Percentiles rank a stretch among this genome's conserved stretches.
Evolutionary conservation across 2,329 filamentous ascomycete genomes (phyloP).

Genomic region (Colletotrichum trifolii): DNA sequence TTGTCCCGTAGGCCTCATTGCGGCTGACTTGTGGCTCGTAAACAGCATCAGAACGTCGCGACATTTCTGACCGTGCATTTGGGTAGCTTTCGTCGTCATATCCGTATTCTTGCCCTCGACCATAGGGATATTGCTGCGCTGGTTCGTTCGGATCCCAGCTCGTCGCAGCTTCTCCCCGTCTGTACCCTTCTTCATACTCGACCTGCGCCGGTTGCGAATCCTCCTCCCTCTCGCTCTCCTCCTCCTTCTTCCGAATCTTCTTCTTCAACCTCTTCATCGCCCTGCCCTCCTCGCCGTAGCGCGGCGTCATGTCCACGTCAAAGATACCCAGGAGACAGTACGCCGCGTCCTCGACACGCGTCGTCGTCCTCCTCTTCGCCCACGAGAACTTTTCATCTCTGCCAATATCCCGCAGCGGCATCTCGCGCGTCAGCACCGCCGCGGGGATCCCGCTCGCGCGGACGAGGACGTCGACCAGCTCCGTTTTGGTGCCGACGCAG

Average conservation of each 20-base stretch:
- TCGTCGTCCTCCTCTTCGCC: slow-evolving; percentile 39
- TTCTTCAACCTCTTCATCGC: slow-evolving; percentile 39
- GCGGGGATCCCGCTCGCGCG: not conserved
- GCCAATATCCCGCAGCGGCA: not conserved
- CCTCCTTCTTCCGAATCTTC: not conserved
- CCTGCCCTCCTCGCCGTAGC: slow-evolving; percentile 41
- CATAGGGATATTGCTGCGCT: no score
- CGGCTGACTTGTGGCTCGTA: no score
- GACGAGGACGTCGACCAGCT: not conserved
- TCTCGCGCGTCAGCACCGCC: not conserved
- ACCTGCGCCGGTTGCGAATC: no score
- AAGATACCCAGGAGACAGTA: slow-evolving; percentile 44
- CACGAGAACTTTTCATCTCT: slow-evolving; percentile 42
- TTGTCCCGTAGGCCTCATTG: no score
- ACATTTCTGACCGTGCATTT: no score
- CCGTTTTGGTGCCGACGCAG: rapidly evolving
- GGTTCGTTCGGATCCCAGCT: no score
- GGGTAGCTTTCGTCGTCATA: no score
- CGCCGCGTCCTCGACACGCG: slow-evolving; percentile 39
- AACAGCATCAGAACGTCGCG: no score
- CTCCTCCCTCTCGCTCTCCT: no score
- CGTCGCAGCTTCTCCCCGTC: no score
- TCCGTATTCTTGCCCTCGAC: no score
- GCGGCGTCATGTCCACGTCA: slow-evolving; percentile 41
- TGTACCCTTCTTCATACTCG: no score